These are phyloP conservation scores for Prunus padus DNA, from an alignment of 306 rosid species.

Conservation along the genomic window DNA sequence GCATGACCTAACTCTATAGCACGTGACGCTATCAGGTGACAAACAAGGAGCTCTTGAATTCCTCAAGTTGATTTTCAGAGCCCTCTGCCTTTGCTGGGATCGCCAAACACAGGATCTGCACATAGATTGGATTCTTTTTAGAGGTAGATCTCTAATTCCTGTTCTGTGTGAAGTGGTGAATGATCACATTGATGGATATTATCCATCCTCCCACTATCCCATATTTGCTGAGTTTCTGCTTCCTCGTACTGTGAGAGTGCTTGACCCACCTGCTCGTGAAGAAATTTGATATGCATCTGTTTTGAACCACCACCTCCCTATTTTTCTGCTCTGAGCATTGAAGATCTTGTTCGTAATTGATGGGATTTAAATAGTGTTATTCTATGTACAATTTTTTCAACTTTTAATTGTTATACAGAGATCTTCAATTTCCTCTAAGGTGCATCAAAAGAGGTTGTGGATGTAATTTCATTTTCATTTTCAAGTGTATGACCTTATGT, in stretches of 20 bases:
- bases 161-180: constrained; percentile 88
- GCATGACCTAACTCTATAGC: constrained; percentile 16
- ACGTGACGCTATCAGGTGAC: constrained; percentile 56
- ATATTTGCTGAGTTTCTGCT: constrained; percentile 90
- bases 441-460: constrained; percentile 9
- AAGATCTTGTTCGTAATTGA: not conserved
- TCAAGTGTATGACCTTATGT: constrained; percentile 3
- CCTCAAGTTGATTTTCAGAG: constrained; percentile 82
- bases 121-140: constrained; percentile 94
- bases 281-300: constrained; percentile 43
- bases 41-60: constrained; percentile 94
- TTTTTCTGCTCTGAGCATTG: not conserved
- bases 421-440: constrained; percentile 2
- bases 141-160: constrained; percentile 93
- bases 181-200: constrained; percentile 75
- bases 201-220: constrained; percentile 96
- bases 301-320: constrained; percentile 8
- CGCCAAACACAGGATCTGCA: constrained; percentile 98
- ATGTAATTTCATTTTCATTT: constrained; percentile 1
- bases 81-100: constrained; percentile 99
- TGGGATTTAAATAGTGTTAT: constrained; percentile 2
- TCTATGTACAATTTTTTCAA: not conserved
- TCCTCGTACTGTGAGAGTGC: constrained; percentile 82
- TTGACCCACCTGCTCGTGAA: constrained; percentile 56
- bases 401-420: not conserved